A percentile compares a stretch with the other conserved stretches of the same genome.
Evolutionary conservation across 2,329 filamentous ascomycete genomes (phyloP).

Genomic region (Pseudogymnoascus sp.): DNA sequence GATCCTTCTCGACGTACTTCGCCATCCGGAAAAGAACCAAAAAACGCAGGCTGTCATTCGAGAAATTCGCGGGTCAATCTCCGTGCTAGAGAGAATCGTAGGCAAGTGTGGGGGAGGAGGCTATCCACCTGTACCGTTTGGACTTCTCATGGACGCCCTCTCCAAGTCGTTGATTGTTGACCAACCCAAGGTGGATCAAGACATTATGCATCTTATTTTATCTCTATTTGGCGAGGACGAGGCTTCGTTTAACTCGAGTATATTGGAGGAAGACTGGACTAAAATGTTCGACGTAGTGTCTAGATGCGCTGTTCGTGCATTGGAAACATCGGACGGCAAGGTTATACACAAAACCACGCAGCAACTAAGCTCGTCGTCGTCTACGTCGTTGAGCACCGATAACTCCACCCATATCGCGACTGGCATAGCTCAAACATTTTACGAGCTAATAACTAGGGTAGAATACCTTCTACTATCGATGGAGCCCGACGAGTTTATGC

Average conservation of each 20-base stretch:
- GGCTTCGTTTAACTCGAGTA: slow-evolving; percentile 44
- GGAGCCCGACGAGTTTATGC: slow-evolving; percentile 46
- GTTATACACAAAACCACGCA: slow-evolving; percentile 19
- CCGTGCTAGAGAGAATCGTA: slow-evolving; percentile 54
- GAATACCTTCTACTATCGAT: slow-evolving; percentile 30
- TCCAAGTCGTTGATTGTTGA: slow-evolving; percentile 36
- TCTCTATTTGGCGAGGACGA: slow-evolving; percentile 46
- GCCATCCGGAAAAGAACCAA: slow-evolving; percentile 38
- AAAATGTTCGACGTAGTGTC: slow-evolving; percentile 50
- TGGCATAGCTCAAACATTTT: slow-evolving; percentile 24
- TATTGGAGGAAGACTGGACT: slow-evolving; percentile 59
- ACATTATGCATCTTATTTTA: slow-evolving; percentile 36
- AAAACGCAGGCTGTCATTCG: slow-evolving; percentile 43
- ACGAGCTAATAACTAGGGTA: slow-evolving; percentile 26
- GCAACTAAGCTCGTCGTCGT: slow-evolving; percentile 9
- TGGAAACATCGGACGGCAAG: slow-evolving; percentile 25
- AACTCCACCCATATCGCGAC: slow-evolving; percentile 19
- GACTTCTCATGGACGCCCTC: slow-evolving; percentile 49
- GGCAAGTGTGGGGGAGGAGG: slow-evolving; percentile 50
- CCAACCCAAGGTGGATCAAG: slow-evolving; percentile 27
- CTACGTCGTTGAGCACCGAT: slow-evolving; percentile 18
- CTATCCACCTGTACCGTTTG: slow-evolving; percentile 51
- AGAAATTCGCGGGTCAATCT: slow-evolving; percentile 53
- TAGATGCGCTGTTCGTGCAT: slow-evolving; percentile 37
- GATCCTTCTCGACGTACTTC: slow-evolving; percentile 54